Evolutionary conservation across 208 protist species (phyloP).

Genomic region (Trypanosoma boissoni): DNA sequence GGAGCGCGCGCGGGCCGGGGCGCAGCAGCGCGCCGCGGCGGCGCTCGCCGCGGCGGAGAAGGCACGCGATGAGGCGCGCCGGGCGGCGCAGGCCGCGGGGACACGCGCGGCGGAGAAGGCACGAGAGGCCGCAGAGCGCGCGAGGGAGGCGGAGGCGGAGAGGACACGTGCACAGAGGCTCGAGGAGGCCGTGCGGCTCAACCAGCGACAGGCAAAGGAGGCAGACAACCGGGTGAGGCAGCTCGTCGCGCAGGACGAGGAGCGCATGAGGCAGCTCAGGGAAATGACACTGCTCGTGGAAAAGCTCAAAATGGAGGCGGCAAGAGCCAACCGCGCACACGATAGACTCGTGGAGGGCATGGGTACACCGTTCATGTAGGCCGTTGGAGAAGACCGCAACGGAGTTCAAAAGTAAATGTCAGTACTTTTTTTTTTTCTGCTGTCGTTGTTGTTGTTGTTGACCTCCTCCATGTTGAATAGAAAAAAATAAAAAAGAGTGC

Average conservation of each 20-base stretch:
- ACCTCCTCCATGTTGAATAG: no score
- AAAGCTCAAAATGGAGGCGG: constrained; percentile 53
- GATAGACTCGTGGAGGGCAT: constrained; percentile 45
- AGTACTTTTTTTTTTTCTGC: background rate
- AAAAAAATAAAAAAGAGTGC: no score
- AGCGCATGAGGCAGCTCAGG: constrained; percentile 36
- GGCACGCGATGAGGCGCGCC: no score
- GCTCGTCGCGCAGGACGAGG: constrained; percentile 41
- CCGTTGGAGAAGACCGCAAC: no score
- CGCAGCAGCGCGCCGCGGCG: no score
- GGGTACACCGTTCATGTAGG: constrained; percentile 21
- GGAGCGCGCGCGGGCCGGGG: no score
- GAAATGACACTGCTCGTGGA: constrained; percentile 46
- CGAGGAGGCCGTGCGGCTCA: constrained; percentile 45
- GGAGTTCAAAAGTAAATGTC: background rate
- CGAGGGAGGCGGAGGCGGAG: constrained; percentile 35
- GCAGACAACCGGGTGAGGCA: constrained; percentile 38
- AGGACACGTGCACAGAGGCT: constrained; percentile 38
- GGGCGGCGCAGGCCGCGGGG: constrained; percentile 25
- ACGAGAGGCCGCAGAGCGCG: constrained; percentile 18
- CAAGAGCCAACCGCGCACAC: constrained; percentile 35
- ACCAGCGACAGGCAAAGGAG: constrained; percentile 50
- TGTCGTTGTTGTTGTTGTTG: no score
- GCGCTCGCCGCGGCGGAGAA: no score
- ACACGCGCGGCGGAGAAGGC: constrained; percentile 25